phyloP scores from a whole-genome alignment of 441 rosid species.

The Omphalea diandra region DNA sequence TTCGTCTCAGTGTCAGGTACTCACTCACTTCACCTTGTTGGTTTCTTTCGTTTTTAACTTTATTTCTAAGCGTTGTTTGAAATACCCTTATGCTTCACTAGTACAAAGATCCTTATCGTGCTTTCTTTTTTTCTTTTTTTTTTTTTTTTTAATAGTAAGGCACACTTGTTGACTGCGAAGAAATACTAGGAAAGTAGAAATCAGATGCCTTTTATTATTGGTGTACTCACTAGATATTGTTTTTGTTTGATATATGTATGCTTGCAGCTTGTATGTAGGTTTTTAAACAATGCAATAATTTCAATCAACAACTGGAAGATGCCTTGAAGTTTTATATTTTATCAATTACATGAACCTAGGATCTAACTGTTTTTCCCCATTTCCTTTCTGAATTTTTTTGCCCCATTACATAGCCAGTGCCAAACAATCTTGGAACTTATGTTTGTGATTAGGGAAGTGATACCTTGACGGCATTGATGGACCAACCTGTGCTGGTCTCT shows the following conservation, averaged over 20 bases:
- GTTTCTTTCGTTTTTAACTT: neutral
- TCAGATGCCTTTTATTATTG: too few species aligned
- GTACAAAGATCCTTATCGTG: neutral
- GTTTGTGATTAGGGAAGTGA: slow-evolving; percentile 44
- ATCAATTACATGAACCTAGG: neutral
- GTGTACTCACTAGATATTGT: neutral
- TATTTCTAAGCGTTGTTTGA: neutral
- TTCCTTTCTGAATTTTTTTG: neutral
- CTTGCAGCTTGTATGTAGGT: neutral
- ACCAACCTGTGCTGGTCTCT: slow-evolving; percentile 48
- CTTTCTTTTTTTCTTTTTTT: too few species aligned
- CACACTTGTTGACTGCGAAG: too few species aligned
- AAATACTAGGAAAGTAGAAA: too few species aligned
- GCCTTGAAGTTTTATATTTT: neutral
- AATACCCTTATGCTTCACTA: neutral
- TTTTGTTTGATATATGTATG: neutral
- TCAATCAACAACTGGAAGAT: neutral
- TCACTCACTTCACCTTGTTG: neutral
- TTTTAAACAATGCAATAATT: neutral
- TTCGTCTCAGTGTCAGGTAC: slow-evolving; percentile 45
- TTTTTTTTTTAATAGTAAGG: too few species aligned
- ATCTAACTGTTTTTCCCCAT: neutral
- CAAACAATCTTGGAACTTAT: neutral
- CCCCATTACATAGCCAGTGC: neutral
- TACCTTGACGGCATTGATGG: slow-evolving; percentile 47